Evolutionary conservation across 805 yeast genomes (phyloP).

Genomic region (Saccharomycopsis sp.): DNA sequence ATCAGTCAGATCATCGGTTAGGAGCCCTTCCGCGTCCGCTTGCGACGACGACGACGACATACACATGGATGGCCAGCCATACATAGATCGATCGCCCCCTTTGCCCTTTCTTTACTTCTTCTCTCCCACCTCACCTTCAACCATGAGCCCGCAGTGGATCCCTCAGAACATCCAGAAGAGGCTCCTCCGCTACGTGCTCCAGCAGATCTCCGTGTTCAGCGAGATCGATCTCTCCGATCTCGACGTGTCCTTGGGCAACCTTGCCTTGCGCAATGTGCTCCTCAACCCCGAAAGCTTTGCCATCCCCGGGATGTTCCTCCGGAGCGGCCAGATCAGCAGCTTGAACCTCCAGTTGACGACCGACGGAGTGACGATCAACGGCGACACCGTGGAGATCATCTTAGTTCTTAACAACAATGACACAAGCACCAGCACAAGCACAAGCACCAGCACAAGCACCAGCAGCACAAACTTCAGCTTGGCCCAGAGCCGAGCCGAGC

Average conservation of each 20-base stretch:
- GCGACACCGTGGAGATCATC: conserved; percentile 45
- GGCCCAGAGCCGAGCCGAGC: conserved; percentile 16
- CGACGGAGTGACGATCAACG: conserved; percentile 61
- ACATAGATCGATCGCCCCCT: too few species aligned
- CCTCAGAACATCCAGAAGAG: conserved; percentile 82
- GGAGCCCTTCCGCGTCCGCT: too few species aligned
- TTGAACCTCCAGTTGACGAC: conserved; percentile 52
- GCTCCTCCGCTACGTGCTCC: conserved; percentile 67
- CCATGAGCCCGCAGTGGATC: conserved; percentile 42
- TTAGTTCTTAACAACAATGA: conserved; percentile 7
- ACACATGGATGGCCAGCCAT: too few species aligned
- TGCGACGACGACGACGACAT: too few species aligned
- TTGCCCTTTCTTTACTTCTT: neutral
- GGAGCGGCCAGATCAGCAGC: conserved; percentile 51
- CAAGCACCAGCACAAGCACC: neutral
- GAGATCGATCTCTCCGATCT: conserved; percentile 73
- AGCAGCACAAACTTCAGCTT: conserved; percentile 15
- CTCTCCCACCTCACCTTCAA: neutral
- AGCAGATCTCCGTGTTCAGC: conserved; percentile 74
- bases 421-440: neutral
- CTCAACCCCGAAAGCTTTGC: conserved; percentile 61
- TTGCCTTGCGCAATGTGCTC: conserved; percentile 50
- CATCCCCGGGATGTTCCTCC: conserved; percentile 52
- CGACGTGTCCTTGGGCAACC: conserved; percentile 65
- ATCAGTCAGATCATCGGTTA: too few species aligned